These are phyloP conservation scores for Allium sativum DNA, from an alignment of 106 monocot genomes.

Conservation along the genomic window DNA sequence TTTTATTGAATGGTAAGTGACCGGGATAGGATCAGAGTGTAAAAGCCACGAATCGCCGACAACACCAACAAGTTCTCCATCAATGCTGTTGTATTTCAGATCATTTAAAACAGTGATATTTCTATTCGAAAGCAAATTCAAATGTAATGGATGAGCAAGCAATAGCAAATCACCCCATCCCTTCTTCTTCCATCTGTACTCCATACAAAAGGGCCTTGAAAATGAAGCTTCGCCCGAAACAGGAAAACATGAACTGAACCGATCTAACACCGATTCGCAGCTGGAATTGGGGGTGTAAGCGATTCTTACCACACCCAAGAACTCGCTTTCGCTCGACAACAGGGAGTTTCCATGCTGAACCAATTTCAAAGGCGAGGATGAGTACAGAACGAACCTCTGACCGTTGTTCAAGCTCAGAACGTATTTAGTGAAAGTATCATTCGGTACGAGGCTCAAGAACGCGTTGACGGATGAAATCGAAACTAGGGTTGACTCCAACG, in stretches of 20 bases:
- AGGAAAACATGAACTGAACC: slow-evolving; percentile 67
- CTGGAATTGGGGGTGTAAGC: slow-evolving; percentile 40
- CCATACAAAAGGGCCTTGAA: slow-evolving; percentile 36
- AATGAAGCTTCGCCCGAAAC: slow-evolving; percentile 60
- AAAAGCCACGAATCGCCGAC: slow-evolving; percentile 72
- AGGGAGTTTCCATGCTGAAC: slow-evolving; percentile 17
- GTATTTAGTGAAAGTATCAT: slow-evolving; percentile 51
- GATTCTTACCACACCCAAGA: slow-evolving; percentile 49
- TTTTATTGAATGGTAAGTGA: slow-evolving; percentile 61
- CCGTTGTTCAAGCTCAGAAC: slow-evolving; percentile 45
- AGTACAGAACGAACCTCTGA: slow-evolving; percentile 63
- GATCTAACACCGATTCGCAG: slow-evolving; percentile 55
- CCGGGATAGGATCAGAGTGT: slow-evolving; percentile 50
- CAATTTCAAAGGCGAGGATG: slow-evolving; percentile 64
- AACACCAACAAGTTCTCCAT: slow-evolving; percentile 77
- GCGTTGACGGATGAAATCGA: slow-evolving; percentile 48
- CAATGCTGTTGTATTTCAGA: slow-evolving; percentile 68
- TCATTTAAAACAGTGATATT: slow-evolving; percentile 19
- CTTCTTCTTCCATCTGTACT: slow-evolving; percentile 72
- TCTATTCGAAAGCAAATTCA: slow-evolving; percentile 18
- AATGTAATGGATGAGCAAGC: slow-evolving; percentile 83
- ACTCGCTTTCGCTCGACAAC: slow-evolving; percentile 15
- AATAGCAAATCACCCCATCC: slow-evolving; percentile 77
- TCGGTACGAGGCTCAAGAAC: slow-evolving; percentile 35
- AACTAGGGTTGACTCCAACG: slow-evolving; percentile 17